Evolutionary conservation across 2,329 filamentous ascomycete species (phyloP).

Genomic region (Verticillium tricorpus): DNA sequence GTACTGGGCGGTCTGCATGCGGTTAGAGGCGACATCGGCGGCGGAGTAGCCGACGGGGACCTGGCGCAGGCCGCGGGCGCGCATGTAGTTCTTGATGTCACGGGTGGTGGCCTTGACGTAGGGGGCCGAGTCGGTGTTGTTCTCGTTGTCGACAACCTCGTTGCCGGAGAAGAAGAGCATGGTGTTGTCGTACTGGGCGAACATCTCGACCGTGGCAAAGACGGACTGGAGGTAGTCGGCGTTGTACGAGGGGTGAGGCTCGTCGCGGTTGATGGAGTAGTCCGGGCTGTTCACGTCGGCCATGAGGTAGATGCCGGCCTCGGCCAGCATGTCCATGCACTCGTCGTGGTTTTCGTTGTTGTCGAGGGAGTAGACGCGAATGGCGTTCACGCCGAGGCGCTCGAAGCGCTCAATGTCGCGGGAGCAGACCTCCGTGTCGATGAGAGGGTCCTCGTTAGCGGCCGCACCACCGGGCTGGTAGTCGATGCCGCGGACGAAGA

Average conservation of each 20-base stretch:
- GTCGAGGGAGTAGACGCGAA: slow-evolving; percentile 91
- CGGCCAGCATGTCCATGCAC: slow-evolving; percentile 77
- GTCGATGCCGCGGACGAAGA: slow-evolving; percentile 57
- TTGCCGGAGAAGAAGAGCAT: slow-evolving; percentile 82
- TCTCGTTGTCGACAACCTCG: slow-evolving; percentile 69
- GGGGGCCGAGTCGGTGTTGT: slow-evolving; percentile 61
- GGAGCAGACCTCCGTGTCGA: slow-evolving; percentile 64
- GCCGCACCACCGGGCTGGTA: slow-evolving; percentile 60
- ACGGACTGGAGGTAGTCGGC: slow-evolving; percentile 76
- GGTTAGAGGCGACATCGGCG: slow-evolving; percentile 81
- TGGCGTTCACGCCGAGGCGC: slow-evolving; percentile 81
- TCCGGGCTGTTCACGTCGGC: slow-evolving; percentile 86
- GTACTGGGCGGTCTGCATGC: slow-evolving; percentile 80
- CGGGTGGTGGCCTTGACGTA: slow-evolving; percentile 77
- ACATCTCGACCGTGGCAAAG: slow-evolving; percentile 84
- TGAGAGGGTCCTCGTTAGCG: slow-evolving; percentile 65
- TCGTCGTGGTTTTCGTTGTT: slow-evolving; percentile 72
- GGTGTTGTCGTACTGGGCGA: slow-evolving; percentile 79
- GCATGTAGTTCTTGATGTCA: slow-evolving; percentile 70
- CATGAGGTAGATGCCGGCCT: slow-evolving; percentile 87
- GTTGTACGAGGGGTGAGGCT: slow-evolving; percentile 79
- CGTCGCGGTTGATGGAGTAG: slow-evolving; percentile 79
- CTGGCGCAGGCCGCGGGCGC: slow-evolving; percentile 53
- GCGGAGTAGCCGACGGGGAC: slow-evolving; percentile 73
- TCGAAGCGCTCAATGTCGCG: slow-evolving; percentile 80